Base-by-base conservation (phyloP, 2,329 filamentous ascomycete genomes). In the Phyllosticta citribraziliensis region DNA sequence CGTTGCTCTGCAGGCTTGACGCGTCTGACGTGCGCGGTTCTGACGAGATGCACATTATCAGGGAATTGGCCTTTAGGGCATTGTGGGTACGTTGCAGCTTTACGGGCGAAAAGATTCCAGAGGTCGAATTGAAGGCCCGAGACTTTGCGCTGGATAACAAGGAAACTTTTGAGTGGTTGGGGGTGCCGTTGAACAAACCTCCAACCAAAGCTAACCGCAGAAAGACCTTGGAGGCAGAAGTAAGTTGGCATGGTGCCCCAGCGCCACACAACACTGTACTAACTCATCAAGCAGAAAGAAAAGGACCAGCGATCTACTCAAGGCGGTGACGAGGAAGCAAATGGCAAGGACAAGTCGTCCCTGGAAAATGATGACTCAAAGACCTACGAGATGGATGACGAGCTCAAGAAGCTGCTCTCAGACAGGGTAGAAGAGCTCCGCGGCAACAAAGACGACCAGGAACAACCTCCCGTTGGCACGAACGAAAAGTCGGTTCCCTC, bases 1-100 rank as follows among this genome's bases (percentile, higher is more conserved):
- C 88, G 0, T 74, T 96, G 62, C 78, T 97, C 53, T 90, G 88
- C 2, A 82, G 85, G 62, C 80, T 93, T 62, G 91, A 91, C 6
- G 27, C 40, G 3, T 56, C 50, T 54, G 40, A 53, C 1, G 85
- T 89, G 71, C 77, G 97, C 71, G 84, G 84, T 63, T 88, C 89
- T 64, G 82, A 85, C 52, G 88, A 94, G 68, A 83, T 96, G 33
- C 87, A 85, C 5, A 84, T 85, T 68, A 78, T 97, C 27, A 81
- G 93, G 57, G 89, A 94, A 62, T 72, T 97, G 35, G 91, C 88
- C 0, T 90, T 91, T 73, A 82, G 86, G 65, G 91, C 91, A 0
- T 84, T 87, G 20, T 70, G 85, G 65, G 72, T 88, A 61, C 79
- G 82, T 66, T 74, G 79, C 12, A 82, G 80, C 56, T 71, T 84